Evolutionary conservation across 1,139 yeast genomes (phyloP), one percentile per base, ranked within the genome.

Genomic region (Protomyces lactucae-debilis): DNA sequence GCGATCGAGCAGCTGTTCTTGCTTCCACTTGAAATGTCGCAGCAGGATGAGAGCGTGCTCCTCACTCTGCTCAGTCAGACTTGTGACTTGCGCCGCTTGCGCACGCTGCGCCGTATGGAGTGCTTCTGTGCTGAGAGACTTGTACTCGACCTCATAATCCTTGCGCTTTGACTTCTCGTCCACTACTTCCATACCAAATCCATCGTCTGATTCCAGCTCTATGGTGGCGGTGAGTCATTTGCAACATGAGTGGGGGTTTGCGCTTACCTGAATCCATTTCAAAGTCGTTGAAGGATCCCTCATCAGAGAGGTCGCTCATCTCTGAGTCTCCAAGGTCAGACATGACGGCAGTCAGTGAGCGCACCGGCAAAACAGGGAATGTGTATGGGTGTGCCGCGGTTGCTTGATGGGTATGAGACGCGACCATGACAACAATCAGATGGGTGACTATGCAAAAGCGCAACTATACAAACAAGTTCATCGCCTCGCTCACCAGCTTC

Each of bases 21-120:
- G 82, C 72, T 86, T 89, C 96, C 96, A 90, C 59, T 82, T 80
- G 73, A 79, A 86, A 65, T 78, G 74, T 61, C 86, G 84, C 52
- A 89, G 77, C 72, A 91, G 75, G 2, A 84, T 74, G 28, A 84
- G 73, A 12, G 83, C 82, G 63, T 79, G 80, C 8, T 76, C 75
- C 8, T 74, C 68, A 55, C 81, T 74, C 9, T 77, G 65, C 4
- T 75, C 74, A 64, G 78, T 63, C 72, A 82, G 67, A 71, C 70
- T 70, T 3, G 74, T 69, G 3, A 78, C 73, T 18, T 72, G 71
- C n/a, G 70, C 72, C 35, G 72, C 67, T 64, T 72, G 72, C 45
- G 70, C 69, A 45, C 65, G 67, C 60, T 71, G 76, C 43, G 69
- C 65, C 57, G 61, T 23, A 65, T 71, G 69, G 68, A 75, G 73